Evolutionary conservation across 805 yeast genomes (phyloP).

Genomic region (Myxozyma udenii): DNA sequence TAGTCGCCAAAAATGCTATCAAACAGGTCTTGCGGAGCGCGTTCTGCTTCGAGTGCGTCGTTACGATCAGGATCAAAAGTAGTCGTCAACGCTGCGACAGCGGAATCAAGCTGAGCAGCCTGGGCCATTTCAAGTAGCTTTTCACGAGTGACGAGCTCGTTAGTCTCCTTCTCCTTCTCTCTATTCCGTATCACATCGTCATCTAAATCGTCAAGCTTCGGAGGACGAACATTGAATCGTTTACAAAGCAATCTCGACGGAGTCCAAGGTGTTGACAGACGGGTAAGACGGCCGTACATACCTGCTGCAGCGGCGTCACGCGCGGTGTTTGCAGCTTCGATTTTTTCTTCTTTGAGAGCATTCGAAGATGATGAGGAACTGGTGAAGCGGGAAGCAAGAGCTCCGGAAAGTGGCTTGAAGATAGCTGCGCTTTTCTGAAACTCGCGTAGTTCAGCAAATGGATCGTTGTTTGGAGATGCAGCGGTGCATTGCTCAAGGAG

Average conservation of each 20-base stretch:
- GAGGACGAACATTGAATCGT: conserved; percentile 30
- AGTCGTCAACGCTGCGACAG: not conserved
- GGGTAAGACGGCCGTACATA: conserved; percentile 32
- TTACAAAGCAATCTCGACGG: conserved; percentile 34
- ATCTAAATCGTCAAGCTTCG: not conserved
- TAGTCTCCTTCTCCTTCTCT: no score
- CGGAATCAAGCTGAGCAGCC: conserved; percentile 7
- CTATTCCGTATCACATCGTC: no score
- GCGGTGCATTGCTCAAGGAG: not conserved
- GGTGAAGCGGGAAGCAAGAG: conserved; percentile 33
- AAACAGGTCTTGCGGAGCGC: conserved; percentile 32
- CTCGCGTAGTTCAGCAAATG: conserved; percentile 31
- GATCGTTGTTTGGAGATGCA: not conserved
- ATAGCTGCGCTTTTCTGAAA: conserved; percentile 32
- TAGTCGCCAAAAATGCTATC: conserved; percentile 30
- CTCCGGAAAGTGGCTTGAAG: conserved; percentile 32
- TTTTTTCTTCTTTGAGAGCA: conserved; percentile 1
- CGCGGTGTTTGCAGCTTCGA: not conserved
- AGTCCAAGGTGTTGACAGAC: conserved; percentile 20
- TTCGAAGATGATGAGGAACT: conserved; percentile 6
- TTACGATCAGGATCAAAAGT: conserved; percentile 23
- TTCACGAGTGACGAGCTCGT: conserved; percentile 8
- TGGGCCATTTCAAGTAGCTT: conserved; percentile 7
- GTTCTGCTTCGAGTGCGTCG: conserved; percentile 24
- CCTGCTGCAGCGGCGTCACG: conserved; percentile 29